Conservation (phyloP, 2,329 filamentous ascomycete genomes). For the Sphaerulina musiva region DNA sequence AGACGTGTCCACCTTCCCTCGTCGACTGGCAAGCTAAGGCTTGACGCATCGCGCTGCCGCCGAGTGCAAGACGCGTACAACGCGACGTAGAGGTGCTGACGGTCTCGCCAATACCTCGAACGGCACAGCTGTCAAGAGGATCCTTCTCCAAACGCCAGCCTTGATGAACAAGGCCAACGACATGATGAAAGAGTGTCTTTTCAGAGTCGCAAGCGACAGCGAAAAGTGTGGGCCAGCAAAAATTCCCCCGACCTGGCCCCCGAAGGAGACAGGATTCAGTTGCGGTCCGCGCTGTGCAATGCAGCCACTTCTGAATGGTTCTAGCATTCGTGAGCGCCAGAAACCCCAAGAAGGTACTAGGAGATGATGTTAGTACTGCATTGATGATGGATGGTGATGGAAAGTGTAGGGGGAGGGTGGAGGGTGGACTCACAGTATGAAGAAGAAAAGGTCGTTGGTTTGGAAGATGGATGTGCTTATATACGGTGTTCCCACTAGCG, state of each 20-base stretch:
- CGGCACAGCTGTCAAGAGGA: background rate
- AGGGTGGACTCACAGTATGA: background rate
- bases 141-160: background rate
- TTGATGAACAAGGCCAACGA: background rate
- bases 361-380: background rate
- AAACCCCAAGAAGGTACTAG: background rate
- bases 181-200: background rate
- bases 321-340: background rate
- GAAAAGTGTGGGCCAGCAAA: background rate
- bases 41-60: too few species aligned
- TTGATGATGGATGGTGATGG: background rate
- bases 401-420: background rate
- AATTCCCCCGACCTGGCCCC: background rate
- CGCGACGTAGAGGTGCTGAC: background rate
- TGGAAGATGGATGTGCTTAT: too few species aligned
- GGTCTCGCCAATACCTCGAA: background rate
- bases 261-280: background rate
- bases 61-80: too few species aligned
- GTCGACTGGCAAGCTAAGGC: too few species aligned
- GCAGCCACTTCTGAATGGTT: background rate
- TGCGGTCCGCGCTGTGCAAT: background rate
- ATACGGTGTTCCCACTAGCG: too few species aligned
- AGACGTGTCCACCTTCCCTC: too few species aligned
- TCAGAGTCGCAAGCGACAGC: background rate
- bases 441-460: background rate